Percentiles rank a stretch among this genome's conserved stretches.
Conservation (phyloP, 805 yeast species). For the Ogataea wickerhamii region DNA sequence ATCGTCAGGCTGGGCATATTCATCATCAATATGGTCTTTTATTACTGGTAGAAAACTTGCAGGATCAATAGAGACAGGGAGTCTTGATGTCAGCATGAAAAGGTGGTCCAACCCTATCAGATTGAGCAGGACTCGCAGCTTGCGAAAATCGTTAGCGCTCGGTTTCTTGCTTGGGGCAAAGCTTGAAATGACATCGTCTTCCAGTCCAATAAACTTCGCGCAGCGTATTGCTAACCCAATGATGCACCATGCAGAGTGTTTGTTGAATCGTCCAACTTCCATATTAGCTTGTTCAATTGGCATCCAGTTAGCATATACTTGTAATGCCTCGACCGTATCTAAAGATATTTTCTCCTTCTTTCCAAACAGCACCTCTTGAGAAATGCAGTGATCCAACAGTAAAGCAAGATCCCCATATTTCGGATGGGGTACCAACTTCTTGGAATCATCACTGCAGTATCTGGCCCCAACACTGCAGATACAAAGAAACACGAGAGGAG, state of each 20-base stretch:
- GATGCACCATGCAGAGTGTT: slow-evolving; percentile 5
- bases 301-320: slow-evolving; percentile 6
- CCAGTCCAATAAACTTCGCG: slow-evolving; percentile 4
- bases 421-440: slow-evolving; percentile 1
- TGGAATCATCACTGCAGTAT: neutral
- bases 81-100: slow-evolving; percentile 5
- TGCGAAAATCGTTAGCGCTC: slow-evolving; percentile 2
- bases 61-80: slow-evolving; percentile 5
- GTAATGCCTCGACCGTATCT: slow-evolving; percentile 4
- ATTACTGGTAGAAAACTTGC: slow-evolving; percentile 2
- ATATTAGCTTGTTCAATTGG: slow-evolving; percentile 2
- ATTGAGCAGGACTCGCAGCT: slow-evolving; percentile 2
- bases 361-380: slow-evolving; percentile 4
- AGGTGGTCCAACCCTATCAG: slow-evolving; percentile 4
- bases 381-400: slow-evolving; percentile 2
- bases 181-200: slow-evolving; percentile 1
- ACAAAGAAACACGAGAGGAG: slow-evolving; percentile 1
- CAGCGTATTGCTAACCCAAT: slow-evolving; percentile 5
- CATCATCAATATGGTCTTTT: neutral
- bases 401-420: slow-evolving; percentile 3
- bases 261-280: slow-evolving; percentile 4
- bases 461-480: slow-evolving; percentile 4
- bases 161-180: neutral
- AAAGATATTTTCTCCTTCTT: slow-evolving; percentile 3
- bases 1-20: slow-evolving; percentile 3